phyloP scores from a whole-genome alignment of 176 grass and related monocot genomes.

The Chrysopogon serrulatus region DNA sequence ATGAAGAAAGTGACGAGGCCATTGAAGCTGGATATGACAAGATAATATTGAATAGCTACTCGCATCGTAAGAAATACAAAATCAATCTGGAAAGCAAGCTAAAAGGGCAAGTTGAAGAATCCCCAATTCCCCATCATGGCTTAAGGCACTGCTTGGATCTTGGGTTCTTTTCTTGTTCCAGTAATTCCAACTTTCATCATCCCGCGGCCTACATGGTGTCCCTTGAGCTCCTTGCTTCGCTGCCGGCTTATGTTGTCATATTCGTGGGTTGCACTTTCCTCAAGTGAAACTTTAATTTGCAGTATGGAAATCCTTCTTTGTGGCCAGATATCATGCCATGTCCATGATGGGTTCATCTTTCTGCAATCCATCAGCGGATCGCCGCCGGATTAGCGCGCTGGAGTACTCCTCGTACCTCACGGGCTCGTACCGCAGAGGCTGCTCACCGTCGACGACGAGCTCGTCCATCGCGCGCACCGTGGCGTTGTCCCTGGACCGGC shows the following conservation, averaged over 20 bases:
- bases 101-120: constrained; percentile 69
- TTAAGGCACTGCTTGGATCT: constrained; percentile 62
- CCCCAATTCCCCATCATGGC: constrained; percentile 82
- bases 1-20: constrained; percentile 74
- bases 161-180: constrained; percentile 65
- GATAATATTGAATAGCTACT: constrained; percentile 82
- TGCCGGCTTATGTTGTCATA: constrained; percentile 71
- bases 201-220: constrained; percentile 74
- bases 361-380: not conserved
- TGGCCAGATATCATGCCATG: not conserved
- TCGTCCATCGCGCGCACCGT: not conserved
- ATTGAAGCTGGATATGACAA: constrained; percentile 95
- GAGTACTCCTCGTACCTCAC: not conserved
- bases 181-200: constrained; percentile 53
- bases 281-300: constrained; percentile 52
- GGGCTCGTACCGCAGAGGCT: not conserved
- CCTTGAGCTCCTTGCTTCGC: constrained; percentile 72
- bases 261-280: constrained; percentile 74
- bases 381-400: not conserved
- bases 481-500: not conserved
- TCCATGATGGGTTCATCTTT: not conserved
- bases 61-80: constrained; percentile 69
- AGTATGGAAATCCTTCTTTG: too few relatives aligned
- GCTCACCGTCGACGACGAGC: not conserved
- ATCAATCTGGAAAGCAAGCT: constrained; percentile 77